These are phyloP conservation scores for Lycium ferocissimum DNA, from an alignment of 257 asterid species.

Conservation along the genomic window DNA sequence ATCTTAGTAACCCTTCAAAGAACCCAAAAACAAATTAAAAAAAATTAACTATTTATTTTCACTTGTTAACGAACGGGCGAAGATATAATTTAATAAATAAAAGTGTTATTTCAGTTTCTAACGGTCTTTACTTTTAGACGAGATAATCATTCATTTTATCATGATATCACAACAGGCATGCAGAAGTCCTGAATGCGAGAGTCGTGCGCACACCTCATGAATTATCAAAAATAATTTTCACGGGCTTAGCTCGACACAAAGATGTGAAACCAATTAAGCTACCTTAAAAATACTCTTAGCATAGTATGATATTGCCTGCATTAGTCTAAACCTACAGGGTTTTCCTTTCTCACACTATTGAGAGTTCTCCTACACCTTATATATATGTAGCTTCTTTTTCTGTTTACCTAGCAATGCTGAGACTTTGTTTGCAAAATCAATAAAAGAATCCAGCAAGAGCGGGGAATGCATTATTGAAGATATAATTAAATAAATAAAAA, in stretches of 20 bases:
- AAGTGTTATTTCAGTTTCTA: not conserved
- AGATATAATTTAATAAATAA: not conserved
- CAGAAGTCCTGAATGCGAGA: too few relatives aligned
- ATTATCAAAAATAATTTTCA: too few relatives aligned
- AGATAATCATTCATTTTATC: not conserved
- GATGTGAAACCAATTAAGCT: not conserved
- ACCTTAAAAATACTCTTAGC: not conserved
- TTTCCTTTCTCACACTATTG: not conserved
- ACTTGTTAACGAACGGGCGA: not conserved
- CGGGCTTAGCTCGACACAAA: not conserved
- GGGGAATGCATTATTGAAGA: not conserved
- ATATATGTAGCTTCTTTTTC: not conserved
- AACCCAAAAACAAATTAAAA: not conserved
- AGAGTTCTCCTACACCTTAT: too few relatives aligned
- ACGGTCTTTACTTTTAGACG: not conserved
- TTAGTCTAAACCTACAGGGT: not conserved
- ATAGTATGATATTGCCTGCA: not conserved
- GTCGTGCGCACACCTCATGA: too few relatives aligned
- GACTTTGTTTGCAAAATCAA: not conserved
- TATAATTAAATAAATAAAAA: not conserved
- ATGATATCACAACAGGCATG: not conserved
- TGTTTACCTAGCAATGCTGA: not conserved
- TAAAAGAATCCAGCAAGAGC: not conserved
- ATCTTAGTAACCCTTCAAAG: conserved; percentile 66
- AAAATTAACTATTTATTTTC: not conserved